Conservation (phyloP, 768 basidiomycete species). For the Daedaleopsis nitida region DNA sequence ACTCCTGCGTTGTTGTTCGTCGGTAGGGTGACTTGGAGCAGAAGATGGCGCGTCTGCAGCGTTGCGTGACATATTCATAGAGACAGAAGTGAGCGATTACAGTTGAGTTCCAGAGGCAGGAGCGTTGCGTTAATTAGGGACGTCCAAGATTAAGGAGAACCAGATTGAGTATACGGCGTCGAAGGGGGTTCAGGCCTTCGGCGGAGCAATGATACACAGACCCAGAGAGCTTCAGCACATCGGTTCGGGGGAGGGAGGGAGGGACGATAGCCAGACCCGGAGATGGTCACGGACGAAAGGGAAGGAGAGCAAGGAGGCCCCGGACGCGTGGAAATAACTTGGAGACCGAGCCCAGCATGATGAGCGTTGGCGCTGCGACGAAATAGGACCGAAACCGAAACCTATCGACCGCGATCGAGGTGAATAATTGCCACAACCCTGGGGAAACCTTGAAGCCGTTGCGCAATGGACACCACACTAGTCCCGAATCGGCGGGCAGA, state of each 20-base stretch:
- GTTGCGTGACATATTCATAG: slow-evolving; percentile 25
- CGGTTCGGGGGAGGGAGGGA: slow-evolving; percentile 18
- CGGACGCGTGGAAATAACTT: slow-evolving; percentile 20
- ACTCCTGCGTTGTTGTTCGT: slow-evolving; percentile 10
- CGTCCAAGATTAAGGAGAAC: slow-evolving; percentile 22
- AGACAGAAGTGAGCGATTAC: slow-evolving; percentile 23
- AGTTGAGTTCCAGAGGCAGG: slow-evolving; percentile 15
- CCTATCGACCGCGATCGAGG: slow-evolving; percentile 24
- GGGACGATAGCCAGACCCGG: slow-evolving; percentile 22
- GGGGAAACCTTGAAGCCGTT: slow-evolving; percentile 23
- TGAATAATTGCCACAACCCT: slow-evolving; percentile 19
- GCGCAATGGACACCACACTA: slow-evolving; percentile 18
- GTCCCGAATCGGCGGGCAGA: slow-evolving; percentile 15
- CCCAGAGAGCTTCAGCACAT: slow-evolving; percentile 29
- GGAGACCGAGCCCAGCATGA: slow-evolving; percentile 25
- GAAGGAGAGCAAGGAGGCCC: slow-evolving; percentile 21
- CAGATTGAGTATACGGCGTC: slow-evolving; percentile 26
- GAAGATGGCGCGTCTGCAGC: slow-evolving; percentile 21
- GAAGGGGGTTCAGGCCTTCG: slow-evolving; percentile 26
- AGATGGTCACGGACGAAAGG: slow-evolving; percentile 19
- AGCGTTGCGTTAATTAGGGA: slow-evolving; percentile 23
- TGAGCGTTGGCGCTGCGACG: slow-evolving; percentile 22
- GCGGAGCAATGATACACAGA: slow-evolving; percentile 29
- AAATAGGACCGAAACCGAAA: slow-evolving; percentile 28
- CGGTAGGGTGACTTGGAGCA: slow-evolving; percentile 19